These are phyloP conservation scores for Yamadazyma diddensiae DNA, from an alignment of 1,139 yeast species.

Conservation along the genomic window DNA sequence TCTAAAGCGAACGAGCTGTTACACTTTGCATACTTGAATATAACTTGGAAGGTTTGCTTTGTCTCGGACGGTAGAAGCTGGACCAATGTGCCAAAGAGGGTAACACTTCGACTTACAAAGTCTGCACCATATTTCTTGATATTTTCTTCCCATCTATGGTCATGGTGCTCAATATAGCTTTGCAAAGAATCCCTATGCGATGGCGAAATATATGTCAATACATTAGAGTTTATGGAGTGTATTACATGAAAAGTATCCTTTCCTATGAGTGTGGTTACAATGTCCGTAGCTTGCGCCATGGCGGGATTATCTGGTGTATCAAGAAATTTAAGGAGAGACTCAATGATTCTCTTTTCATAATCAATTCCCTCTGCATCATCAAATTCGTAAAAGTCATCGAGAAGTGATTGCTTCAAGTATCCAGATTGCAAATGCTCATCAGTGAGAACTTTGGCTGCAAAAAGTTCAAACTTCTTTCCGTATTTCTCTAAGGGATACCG, in stretches of 20 bases:
- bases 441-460: background rate
- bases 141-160: no score
- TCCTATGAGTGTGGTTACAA: background rate
- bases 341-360: background rate
- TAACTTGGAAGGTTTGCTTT: no score
- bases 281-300: background rate
- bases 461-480: background rate
- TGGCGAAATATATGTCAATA: no score
- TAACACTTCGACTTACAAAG: no score
- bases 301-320: background rate
- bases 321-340: background rate
- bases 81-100: no score
- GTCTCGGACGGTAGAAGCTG: no score
- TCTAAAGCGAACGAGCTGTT: background rate
- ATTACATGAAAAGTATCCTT: background rate
- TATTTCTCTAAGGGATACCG: background rate
- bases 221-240: no score
- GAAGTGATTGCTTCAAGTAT: background rate
- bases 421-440: background rate
- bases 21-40: no score
- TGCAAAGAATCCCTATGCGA: no score
- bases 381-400: background rate
- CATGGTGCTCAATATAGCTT: no score
- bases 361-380: background rate
- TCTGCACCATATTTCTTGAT: no score